Percentiles rank a stretch among this genome's conserved stretches.
These are phyloP conservation scores for Xylaria bambusicola DNA, from an alignment of 495 filamentous ascomycete genomes.

Conservation along the genomic window DNA sequence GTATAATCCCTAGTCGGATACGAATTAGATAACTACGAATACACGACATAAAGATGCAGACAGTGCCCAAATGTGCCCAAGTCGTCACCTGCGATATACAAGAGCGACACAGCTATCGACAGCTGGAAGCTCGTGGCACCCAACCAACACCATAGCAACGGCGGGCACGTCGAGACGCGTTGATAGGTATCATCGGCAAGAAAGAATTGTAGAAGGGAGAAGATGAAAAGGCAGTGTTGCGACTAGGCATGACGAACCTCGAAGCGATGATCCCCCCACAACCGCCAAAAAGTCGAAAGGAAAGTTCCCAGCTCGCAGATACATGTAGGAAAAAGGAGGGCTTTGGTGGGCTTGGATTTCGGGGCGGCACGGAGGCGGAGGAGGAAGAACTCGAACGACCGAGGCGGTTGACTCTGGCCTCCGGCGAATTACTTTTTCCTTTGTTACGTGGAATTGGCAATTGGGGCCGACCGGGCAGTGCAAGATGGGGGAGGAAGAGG, in stretches of 20 bases:
- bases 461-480: slow-evolving; percentile 15
- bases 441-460: slow-evolving; percentile 1
- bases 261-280: slow-evolving; percentile 2
- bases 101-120: background rate
- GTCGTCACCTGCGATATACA: slow-evolving; percentile 2
- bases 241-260: slow-evolving; percentile 17
- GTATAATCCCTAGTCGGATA: slow-evolving; percentile 17
- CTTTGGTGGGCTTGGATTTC: background rate
- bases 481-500: slow-evolving; percentile 32
- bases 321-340: background rate
- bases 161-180: background rate
- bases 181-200: too few species aligned
- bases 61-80: background rate
- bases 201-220: background rate
- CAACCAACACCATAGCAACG: background rate
- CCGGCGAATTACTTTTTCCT: slow-evolving; percentile 28
- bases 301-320: background rate
- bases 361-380: slow-evolving; percentile 22
- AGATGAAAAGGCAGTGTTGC: background rate
- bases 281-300: background rate
- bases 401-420: slow-evolving; percentile 21
- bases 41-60: slow-evolving; percentile 1
- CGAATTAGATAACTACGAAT: slow-evolving; percentile 17
- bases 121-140: background rate
- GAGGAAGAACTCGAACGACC: slow-evolving; percentile 37